phyloP scores from a whole-genome alignment of 2,329 filamentous ascomycete genomes.

The Tolypocladium album region DNA sequence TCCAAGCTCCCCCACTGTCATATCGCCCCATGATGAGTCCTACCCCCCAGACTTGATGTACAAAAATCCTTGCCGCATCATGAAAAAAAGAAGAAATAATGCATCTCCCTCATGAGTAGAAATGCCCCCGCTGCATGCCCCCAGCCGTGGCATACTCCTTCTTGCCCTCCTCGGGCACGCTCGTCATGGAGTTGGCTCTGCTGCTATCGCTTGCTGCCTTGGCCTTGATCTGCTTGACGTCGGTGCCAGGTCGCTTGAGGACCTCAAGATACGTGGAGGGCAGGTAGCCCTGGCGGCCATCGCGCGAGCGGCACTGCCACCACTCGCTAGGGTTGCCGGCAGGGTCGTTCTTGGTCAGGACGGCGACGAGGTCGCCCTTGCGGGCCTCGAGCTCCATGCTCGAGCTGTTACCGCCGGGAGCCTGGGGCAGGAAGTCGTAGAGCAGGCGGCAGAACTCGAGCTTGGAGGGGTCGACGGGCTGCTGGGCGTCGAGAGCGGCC shows the following conservation, averaged over 20 bases:
- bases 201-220: constrained; percentile 33
- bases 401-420: constrained; percentile 28
- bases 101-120: constrained; percentile 35
- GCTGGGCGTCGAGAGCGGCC: constrained; percentile 37
- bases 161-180: constrained; percentile 31
- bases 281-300: constrained; percentile 84
- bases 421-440: constrained; percentile 84
- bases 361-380: constrained; percentile 92
- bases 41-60: not conserved
- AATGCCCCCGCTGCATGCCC: constrained; percentile 48
- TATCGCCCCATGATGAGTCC: not conserved
- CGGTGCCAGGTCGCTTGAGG: constrained; percentile 39
- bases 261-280: constrained; percentile 86
- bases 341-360: constrained; percentile 85
- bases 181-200: constrained; percentile 40
- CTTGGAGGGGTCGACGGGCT: constrained; percentile 71
- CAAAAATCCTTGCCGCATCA: not conserved
- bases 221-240: constrained; percentile 41
- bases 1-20: not conserved
- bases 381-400: constrained; percentile 79
- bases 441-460: constrained; percentile 93
- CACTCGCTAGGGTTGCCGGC: constrained; percentile 88
- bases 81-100: not conserved
- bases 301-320: constrained; percentile 90
- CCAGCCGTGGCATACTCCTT: constrained; percentile 42